Percentiles rank a stretch among this genome's conserved stretches.
Evolutionary conservation across 208 protist genomes (phyloP).

Genomic region (Crithidia mellificae): DNA sequence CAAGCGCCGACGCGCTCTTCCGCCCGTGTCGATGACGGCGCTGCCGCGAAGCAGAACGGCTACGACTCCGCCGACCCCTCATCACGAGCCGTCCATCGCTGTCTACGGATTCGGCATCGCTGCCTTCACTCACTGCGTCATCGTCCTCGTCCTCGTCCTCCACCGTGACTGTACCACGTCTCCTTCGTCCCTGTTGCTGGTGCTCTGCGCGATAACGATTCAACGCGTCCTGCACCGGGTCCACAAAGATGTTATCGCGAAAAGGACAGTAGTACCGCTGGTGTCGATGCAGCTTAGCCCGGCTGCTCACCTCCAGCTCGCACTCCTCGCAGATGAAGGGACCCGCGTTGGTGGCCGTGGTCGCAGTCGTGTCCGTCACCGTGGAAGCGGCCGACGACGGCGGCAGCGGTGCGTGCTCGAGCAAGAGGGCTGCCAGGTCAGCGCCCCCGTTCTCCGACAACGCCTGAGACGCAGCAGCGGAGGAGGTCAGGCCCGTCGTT

Average conservation of each 20-base stretch:
- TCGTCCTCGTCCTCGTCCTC: slow-evolving; percentile 8
- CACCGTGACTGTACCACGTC: no score
- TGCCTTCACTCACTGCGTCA: slow-evolving; percentile 11
- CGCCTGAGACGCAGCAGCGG: slow-evolving; percentile 2
- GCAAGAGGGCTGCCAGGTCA: background rate
- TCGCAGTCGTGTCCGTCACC: no score
- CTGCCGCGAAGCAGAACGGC: background rate
- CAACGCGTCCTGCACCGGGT: slow-evolving; percentile 41
- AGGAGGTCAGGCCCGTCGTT: background rate
- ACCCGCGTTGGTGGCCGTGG: no score
- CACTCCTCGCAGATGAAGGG: slow-evolving; percentile 61
- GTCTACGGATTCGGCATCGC: slow-evolving; percentile 8
- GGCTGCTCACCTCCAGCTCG: slow-evolving; percentile 66
- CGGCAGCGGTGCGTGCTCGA: background rate
- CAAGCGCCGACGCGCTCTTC: slow-evolving; percentile 11
- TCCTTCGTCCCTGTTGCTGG: slow-evolving; percentile 13
- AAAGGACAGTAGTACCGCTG: slow-evolving; percentile 80
- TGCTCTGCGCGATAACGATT: slow-evolving; percentile 19
- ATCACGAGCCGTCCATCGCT: background rate
- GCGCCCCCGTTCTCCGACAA: background rate
- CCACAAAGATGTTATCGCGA: slow-evolving; percentile 63
- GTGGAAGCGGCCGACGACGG: background rate
- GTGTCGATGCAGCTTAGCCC: slow-evolving; percentile 67
- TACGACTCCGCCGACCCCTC: background rate
- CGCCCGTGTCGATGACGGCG: background rate